phyloP scores from a whole-genome alignment of 1,139 yeast species.

The Yarrowia galli region DNA sequence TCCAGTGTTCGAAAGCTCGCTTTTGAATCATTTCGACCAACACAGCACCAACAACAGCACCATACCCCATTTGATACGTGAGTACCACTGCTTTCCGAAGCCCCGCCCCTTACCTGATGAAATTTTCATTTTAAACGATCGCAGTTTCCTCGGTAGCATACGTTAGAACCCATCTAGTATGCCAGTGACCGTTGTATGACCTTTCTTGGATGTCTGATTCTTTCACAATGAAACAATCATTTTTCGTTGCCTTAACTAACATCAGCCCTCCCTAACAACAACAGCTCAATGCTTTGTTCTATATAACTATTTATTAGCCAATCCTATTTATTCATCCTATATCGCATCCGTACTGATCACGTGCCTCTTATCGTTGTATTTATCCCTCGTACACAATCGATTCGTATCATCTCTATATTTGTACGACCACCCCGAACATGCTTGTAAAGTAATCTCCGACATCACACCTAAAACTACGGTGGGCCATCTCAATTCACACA shows the following conservation, averaged over 20 bases:
- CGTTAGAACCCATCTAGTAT: conserved; percentile 81
- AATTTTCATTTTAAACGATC: conserved; percentile 67
- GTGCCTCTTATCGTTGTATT: background rate
- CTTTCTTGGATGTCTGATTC: conserved; percentile 78
- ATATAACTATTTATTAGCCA: conserved; percentile 8
- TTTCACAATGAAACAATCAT: conserved; percentile 3
- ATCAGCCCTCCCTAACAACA: conserved; percentile 14
- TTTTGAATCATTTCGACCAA: background rate
- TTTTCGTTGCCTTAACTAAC: conserved; percentile 22
- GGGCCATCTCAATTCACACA: too few species aligned
- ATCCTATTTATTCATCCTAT: conserved; percentile 1
- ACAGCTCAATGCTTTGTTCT: background rate
- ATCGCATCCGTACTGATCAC: background rate
- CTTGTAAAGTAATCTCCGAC: background rate
- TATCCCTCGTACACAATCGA: too few species aligned
- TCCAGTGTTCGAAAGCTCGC: background rate
- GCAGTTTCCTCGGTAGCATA: conserved; percentile 63
- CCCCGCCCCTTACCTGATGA: conserved; percentile 63
- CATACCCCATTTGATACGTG: conserved; percentile 27
- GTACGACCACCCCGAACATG: too few species aligned
- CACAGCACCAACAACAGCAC: background rate
- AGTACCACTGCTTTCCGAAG: conserved; percentile 12
- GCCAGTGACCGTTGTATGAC: conserved; percentile 75
- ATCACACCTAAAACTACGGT: background rate
- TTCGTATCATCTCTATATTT: too few species aligned